Percentiles rank a stretch among this genome's conserved stretches.
phyloP scores from a whole-genome alignment of 257 asterid species.

The Gentiana macrophylla region DNA sequence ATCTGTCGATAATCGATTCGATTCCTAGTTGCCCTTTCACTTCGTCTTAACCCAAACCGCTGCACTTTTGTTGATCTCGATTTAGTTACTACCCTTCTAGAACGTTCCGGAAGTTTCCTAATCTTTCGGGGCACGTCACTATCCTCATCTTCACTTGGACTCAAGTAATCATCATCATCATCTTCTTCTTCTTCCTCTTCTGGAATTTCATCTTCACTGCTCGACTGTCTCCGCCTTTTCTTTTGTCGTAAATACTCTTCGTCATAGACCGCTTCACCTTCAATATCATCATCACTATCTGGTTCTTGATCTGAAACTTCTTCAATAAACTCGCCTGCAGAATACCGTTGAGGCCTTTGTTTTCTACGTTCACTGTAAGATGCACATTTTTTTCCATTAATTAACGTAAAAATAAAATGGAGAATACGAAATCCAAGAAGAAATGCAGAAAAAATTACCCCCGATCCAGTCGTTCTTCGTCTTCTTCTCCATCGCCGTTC shows the following conservation, averaged over 20 bases:
- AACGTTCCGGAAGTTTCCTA: slow-evolving; percentile 43
- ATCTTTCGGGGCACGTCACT: slow-evolving; percentile 40
- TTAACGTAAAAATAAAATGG: slow-evolving; percentile 3
- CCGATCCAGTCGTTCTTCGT: slow-evolving; percentile 43
- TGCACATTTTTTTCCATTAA: slow-evolving; percentile 2
- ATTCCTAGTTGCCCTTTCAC: slow-evolving; percentile 77
- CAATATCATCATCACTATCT: slow-evolving; percentile 87
- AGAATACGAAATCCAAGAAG: not conserved
- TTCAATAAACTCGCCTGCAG: slow-evolving; percentile 58
- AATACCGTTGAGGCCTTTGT: slow-evolving; percentile 82
- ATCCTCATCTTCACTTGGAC: slow-evolving; percentile 46
- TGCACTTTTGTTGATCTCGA: slow-evolving; percentile 50
- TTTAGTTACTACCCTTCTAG: slow-evolving; percentile 53
- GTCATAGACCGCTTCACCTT: slow-evolving; percentile 90
- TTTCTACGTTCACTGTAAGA: slow-evolving; percentile 54
- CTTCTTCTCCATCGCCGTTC: slow-evolving; percentile 4
- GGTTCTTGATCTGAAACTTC: slow-evolving; percentile 67
- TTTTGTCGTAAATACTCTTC: slow-evolving; percentile 68
- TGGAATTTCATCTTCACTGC: slow-evolving; percentile 66
- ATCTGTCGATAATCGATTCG: slow-evolving; percentile 59
- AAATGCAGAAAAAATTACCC: slow-evolving; percentile 32
- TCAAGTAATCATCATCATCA: slow-evolving; percentile 35
- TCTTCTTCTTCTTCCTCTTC: slow-evolving; percentile 90
- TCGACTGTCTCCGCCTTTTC: slow-evolving; percentile 43
- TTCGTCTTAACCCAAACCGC: slow-evolving; percentile 76